Evolutionary conservation across 2,329 filamentous ascomycete genomes (phyloP).

Genomic region (Exophiala spinifera): DNA sequence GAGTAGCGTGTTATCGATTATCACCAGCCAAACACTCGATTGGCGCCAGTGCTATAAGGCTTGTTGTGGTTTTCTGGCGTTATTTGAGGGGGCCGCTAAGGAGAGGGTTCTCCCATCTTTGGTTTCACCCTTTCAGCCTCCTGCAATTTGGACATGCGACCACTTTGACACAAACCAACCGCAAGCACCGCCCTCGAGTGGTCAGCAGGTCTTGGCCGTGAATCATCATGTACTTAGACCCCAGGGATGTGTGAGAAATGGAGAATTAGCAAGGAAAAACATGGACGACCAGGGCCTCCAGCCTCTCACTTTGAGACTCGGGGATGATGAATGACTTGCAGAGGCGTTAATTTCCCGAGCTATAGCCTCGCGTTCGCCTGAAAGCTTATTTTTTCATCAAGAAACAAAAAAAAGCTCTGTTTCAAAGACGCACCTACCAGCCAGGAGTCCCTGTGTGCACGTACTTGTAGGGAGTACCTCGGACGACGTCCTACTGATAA

Average conservation of each 20-base stretch:
- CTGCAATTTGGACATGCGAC: slow-evolving; percentile 19
- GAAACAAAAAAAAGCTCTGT: not conserved
- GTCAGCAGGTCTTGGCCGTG: not conserved
- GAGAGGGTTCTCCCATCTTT: not conserved
- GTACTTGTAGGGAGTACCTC: too few relatives aligned
- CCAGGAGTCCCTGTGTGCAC: too few relatives aligned
- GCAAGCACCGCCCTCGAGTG: not conserved
- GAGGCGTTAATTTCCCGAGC: slow-evolving; percentile 14
- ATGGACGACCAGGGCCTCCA: too few relatives aligned
- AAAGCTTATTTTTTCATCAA: not conserved
- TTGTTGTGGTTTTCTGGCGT: not conserved
- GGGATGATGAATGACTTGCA: slow-evolving; percentile 11
- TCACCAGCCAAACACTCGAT: slow-evolving; percentile 11
- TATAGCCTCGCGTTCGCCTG: not conserved
- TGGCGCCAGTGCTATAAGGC: slow-evolving; percentile 11
- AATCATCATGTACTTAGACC: not conserved
- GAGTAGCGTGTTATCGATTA: slow-evolving; percentile 4
- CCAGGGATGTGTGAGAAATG: too few relatives aligned
- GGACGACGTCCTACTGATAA: too few relatives aligned
- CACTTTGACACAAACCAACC: slow-evolving; percentile 8
- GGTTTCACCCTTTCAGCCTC: slow-evolving; percentile 13
- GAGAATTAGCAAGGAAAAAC: slow-evolving; percentile 1
- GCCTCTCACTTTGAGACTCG: not conserved
- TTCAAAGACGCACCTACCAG: too few relatives aligned
- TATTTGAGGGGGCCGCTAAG: not conserved